A percentile compares a stretch with the other conserved stretches of the same genome.
phyloP scores from a whole-genome alignment of 176 grass and related monocot species.

The Lolium perenne region DNA sequence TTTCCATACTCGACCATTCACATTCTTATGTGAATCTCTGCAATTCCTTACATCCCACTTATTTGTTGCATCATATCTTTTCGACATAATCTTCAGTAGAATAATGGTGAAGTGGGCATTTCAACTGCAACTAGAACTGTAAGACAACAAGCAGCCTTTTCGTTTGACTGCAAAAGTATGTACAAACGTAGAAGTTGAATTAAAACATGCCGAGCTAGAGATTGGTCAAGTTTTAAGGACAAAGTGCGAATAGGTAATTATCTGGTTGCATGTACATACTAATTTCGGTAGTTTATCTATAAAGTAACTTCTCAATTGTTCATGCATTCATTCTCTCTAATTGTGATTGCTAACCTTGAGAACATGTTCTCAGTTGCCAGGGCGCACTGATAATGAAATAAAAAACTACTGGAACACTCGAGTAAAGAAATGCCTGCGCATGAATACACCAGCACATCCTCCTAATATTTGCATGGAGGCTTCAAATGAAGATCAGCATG shows the following conservation, averaged over 20 bases:
- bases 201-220: not conserved
- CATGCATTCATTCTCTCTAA: conserved; percentile 12
- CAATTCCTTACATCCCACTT: not conserved
- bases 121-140: conserved; percentile 22
- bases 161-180: not conserved
- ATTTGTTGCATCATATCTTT: not conserved
- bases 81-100: not conserved
- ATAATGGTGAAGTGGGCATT: not conserved
- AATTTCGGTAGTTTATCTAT: not conserved
- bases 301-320: conserved; percentile 28
- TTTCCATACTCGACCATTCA: not conserved
- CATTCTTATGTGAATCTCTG: not conserved
- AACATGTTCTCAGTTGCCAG: conserved; percentile 76
- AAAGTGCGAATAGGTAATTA: not conserved
- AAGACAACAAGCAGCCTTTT: not conserved
- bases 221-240: not conserved
- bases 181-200: not conserved
- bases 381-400: conserved; percentile 99
- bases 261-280: conserved; percentile 29
- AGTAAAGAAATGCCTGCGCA: conserved; percentile 78
- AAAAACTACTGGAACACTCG: conserved; percentile 99
- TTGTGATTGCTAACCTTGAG: conserved; percentile 39
- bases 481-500: conserved; percentile 59
- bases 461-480: conserved; percentile 51
- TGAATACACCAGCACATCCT: conserved; percentile 51